Conservation (phyloP, 345 rosid genomes). For the Citrus hindsii region DNA sequence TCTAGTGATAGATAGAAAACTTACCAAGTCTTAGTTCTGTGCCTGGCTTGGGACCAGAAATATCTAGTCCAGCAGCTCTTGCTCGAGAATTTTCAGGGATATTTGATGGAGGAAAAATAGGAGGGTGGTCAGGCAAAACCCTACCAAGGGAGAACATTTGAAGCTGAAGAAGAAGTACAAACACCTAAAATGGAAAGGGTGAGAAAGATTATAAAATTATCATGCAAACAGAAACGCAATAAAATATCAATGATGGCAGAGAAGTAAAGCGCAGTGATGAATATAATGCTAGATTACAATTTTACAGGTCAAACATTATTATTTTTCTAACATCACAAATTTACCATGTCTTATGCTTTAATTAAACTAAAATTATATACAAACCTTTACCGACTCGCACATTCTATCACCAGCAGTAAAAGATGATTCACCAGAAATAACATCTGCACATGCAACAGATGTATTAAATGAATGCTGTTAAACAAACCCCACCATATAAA, state of each 20-base stretch:
- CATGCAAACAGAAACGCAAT: conserved; percentile 4
- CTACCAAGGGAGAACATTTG: conserved; percentile 74
- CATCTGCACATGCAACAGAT: conserved; percentile 35
- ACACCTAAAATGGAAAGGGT: conserved; percentile 48
- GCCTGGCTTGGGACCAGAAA: conserved; percentile 77
- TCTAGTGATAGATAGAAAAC: conserved; percentile 20
- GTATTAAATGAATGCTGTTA: conserved; percentile 6
- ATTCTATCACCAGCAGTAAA: conserved; percentile 67
- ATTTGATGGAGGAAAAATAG: conserved; percentile 43
- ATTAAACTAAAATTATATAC: conserved; percentile 18
- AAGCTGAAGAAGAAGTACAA: conserved; percentile 90
- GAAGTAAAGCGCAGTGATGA: neutral
- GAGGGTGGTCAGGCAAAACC: conserved; percentile 78
- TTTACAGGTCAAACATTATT: too few species aligned
- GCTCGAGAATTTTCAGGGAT: conserved; percentile 61
- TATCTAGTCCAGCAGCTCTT: conserved; percentile 58
- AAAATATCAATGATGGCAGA: neutral
- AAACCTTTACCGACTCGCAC: conserved; percentile 87
- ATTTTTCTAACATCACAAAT: neutral
- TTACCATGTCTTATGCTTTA: neutral
- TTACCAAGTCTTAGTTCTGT: conserved; percentile 70
- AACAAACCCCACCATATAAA: neutral
- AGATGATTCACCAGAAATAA: conserved; percentile 59
- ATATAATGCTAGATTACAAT: conserved; percentile 2
- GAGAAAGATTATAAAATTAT: conserved; percentile 13